Percentiles rank a stretch among this genome's conserved stretches.
These are phyloP conservation scores for Paecilomyces fulvus DNA, from an alignment of 2,329 filamentous ascomycete genomes.

Conservation along the genomic window DNA sequence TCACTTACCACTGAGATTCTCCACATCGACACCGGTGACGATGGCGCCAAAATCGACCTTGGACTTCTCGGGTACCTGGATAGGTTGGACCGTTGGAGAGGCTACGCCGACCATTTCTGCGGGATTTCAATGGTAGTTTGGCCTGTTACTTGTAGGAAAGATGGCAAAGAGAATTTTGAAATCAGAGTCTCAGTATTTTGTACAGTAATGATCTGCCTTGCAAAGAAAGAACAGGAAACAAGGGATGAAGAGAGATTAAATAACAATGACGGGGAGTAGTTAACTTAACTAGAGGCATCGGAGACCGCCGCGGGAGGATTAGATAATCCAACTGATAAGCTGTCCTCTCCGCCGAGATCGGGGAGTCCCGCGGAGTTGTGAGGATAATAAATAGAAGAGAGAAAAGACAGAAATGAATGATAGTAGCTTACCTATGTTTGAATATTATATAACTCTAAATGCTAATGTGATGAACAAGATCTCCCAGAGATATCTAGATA, in stretches of 20 bases:
- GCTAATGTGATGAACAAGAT: background rate
- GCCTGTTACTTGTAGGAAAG: too few species aligned
- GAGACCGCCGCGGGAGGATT: background rate
- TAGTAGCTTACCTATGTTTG: background rate
- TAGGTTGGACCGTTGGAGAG: conserved; percentile 9
- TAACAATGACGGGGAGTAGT: background rate
- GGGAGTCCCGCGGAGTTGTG: background rate
- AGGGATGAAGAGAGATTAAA: background rate
- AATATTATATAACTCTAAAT: background rate
- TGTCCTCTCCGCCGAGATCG: background rate
- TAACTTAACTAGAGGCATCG: background rate
- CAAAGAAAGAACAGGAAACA: too few species aligned
- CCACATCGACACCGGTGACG: conserved; percentile 51
- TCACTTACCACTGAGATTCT: conserved; percentile 53
- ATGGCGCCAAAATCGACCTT: conserved; percentile 53
- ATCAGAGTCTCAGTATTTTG: too few species aligned
- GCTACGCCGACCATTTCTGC: conserved; percentile 5
- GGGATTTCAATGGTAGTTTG: background rate
- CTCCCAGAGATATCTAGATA: background rate
- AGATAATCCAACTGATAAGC: background rate
- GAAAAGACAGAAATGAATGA: background rate
- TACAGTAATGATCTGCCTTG: background rate
- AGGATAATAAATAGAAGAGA: too few species aligned
- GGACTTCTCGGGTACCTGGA: conserved; percentile 20
- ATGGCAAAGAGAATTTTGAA: too few species aligned